Percentiles rank a stretch among this genome's conserved stretches.
Conservation (phyloP, 345 rosid genomes). For the Boechera divaricarpa region DNA sequence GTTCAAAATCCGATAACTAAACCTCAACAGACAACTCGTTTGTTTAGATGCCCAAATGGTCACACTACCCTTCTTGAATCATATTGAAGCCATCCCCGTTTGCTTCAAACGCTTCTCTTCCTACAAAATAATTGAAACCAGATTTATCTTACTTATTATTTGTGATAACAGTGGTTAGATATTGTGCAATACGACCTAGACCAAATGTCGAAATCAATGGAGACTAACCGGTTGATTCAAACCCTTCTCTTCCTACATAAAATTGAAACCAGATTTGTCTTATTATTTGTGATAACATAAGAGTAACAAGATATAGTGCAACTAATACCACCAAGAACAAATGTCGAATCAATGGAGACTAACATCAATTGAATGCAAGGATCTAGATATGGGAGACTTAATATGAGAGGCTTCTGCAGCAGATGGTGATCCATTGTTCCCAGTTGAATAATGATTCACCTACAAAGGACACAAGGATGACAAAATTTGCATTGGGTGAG, state of each 20-base stretch:
- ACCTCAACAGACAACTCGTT: constrained; percentile 17
- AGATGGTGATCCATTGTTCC: constrained; percentile 58
- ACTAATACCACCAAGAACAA: constrained; percentile 1
- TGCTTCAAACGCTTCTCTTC: constrained; percentile 43
- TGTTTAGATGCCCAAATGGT: neutral
- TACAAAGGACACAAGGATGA: constrained; percentile 9
- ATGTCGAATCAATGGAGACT: constrained; percentile 39
- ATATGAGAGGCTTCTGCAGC: constrained; percentile 56
- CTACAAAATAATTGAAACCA: neutral
- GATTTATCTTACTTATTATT: neutral
- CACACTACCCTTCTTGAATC: constrained; percentile 1
- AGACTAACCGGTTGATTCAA: constrained; percentile 52
- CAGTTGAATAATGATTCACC: constrained; percentile 45
- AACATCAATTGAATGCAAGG: constrained; percentile 64
- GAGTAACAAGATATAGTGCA: constrained; percentile 14
- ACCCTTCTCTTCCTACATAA: constrained; percentile 43
- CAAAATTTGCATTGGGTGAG: neutral
- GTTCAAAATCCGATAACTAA: constrained; percentile 14
- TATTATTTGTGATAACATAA: constrained; percentile 6
- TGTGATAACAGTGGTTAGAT: constrained; percentile 19
- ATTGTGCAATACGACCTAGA: neutral
- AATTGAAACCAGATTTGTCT: neutral
- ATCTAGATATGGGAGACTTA: constrained; percentile 55
- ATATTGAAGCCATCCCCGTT: constrained; percentile 37
- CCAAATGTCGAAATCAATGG: constrained; percentile 13